These are phyloP conservation scores for Fusarium nisikadoi DNA, from an alignment of 2,329 filamentous ascomycete species.

Conservation along the genomic window DNA sequence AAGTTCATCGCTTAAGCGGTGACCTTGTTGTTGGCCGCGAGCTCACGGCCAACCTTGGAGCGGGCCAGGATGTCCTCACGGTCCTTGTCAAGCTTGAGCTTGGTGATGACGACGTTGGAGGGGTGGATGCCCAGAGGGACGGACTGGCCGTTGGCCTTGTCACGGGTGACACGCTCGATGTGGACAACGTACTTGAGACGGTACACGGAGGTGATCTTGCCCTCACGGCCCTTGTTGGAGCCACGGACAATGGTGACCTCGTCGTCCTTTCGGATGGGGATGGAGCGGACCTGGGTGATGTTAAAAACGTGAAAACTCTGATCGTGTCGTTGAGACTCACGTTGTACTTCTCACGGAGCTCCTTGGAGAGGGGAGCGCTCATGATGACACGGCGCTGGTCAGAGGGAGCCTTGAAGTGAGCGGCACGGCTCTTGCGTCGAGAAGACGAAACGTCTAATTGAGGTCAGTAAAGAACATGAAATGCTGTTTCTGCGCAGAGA, in stretches of 20 bases:
- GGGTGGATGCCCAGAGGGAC: slow-evolving; percentile 95
- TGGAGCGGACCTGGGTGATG: slow-evolving; percentile 79
- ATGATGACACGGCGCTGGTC: slow-evolving; percentile 95
- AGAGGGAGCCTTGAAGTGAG: slow-evolving; percentile 96
- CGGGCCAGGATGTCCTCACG: slow-evolving; percentile 88
- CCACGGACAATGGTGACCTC: slow-evolving; percentile 94
- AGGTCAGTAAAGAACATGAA: background rate
- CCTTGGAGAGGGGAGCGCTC: slow-evolving; percentile 95
- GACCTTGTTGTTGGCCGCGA: slow-evolving; percentile 76
- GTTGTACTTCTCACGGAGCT: slow-evolving; percentile 99
- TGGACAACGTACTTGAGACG: slow-evolving; percentile 98
- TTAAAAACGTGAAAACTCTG: background rate
- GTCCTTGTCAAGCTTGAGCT: slow-evolving; percentile 98
- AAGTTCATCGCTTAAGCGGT: slow-evolving; percentile 58
- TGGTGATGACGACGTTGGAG: slow-evolving; percentile 97
- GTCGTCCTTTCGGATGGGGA: slow-evolving; percentile 97
- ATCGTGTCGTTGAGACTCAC: slow-evolving; percentile 62
- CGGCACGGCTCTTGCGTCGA: slow-evolving; percentile 98
- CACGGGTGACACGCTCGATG: slow-evolving; percentile 94
- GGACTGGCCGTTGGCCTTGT: slow-evolving; percentile 97
- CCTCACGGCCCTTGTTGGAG: slow-evolving; percentile 96
- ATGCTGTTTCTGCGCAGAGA: background rate
- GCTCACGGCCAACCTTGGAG: slow-evolving; percentile 83
- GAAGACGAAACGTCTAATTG: slow-evolving; percentile 74
- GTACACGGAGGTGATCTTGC: slow-evolving; percentile 98